These are phyloP conservation scores for Trametes elegans DNA, from an alignment of 768 basidiomycete species.

Conservation along the genomic window DNA sequence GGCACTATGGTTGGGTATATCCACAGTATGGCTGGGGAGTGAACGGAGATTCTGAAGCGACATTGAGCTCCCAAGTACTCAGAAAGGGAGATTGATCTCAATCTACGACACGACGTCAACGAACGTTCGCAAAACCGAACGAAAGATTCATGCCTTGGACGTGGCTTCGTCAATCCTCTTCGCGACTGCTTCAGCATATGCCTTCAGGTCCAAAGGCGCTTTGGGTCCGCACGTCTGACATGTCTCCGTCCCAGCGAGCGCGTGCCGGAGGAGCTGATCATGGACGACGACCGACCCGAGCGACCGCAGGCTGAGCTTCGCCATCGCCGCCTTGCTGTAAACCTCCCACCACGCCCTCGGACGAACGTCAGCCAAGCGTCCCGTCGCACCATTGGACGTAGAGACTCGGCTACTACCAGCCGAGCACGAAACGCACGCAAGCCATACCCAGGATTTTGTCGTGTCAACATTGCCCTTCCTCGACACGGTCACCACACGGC, in stretches of 20 bases:
- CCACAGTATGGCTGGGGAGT: too few species aligned
- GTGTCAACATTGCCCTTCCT: slow-evolving; percentile 1
- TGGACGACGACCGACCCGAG: not conserved
- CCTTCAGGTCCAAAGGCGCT: not conserved
- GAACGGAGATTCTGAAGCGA: too few species aligned
- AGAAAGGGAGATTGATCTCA: not conserved
- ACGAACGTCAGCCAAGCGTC: not conserved
- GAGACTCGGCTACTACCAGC: not conserved
- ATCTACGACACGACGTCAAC: not conserved
- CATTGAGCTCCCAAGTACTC: not conserved
- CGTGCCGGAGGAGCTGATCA: not conserved
- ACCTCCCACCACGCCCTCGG: slow-evolving; percentile 3
- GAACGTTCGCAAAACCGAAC: not conserved
- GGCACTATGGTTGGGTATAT: too few species aligned
- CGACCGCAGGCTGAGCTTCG: not conserved
- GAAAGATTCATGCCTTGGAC: not conserved
- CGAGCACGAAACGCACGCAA: not conserved
- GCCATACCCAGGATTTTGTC: not conserved
- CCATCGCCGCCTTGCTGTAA: not conserved
- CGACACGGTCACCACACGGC: not conserved
- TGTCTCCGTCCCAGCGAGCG: not conserved
- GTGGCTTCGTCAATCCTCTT: not conserved
- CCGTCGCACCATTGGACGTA: not conserved
- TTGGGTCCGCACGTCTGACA: not conserved
- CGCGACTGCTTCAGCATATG: not conserved